phyloP scores from a whole-genome alignment of 331 rosid species.

The Dryas integrifolia region DNA sequence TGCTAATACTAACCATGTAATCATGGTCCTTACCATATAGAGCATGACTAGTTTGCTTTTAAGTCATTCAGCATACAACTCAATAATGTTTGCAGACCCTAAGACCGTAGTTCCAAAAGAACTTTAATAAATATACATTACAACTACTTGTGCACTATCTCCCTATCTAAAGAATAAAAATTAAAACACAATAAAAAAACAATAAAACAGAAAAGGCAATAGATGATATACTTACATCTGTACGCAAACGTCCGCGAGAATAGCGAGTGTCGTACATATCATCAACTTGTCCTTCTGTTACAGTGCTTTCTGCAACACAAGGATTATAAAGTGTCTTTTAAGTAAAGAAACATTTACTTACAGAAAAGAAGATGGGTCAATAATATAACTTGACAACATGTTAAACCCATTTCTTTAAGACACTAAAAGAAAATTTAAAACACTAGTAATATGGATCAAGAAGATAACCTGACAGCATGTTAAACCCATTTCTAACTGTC shows the following conservation, averaged over 20 bases:
- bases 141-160: neutral
- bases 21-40: neutral
- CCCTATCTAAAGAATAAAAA: neutral
- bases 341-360: neutral
- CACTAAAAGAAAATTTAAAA: neutral
- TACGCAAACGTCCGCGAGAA: conserved; percentile 34
- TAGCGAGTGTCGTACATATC: conserved; percentile 26
- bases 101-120: neutral
- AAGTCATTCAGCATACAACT: neutral
- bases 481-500: neutral
- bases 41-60: neutral
- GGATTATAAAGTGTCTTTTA: neutral
- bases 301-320: conserved; percentile 45
- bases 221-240: conserved; percentile 48
- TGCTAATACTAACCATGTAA: neutral
- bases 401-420: no score
- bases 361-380: neutral
- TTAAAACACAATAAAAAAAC: neutral
- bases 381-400: no score
- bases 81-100: neutral
- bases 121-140: neutral
- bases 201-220: conserved; percentile 3
- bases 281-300: conserved; percentile 37
- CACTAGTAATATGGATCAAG: neutral
- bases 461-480: neutral